Percentiles rank a stretch among this genome's conserved stretches.
phyloP scores from a whole-genome alignment of 2,329 filamentous ascomycete genomes.

The Coniosporium tulheliwenetii region DNA sequence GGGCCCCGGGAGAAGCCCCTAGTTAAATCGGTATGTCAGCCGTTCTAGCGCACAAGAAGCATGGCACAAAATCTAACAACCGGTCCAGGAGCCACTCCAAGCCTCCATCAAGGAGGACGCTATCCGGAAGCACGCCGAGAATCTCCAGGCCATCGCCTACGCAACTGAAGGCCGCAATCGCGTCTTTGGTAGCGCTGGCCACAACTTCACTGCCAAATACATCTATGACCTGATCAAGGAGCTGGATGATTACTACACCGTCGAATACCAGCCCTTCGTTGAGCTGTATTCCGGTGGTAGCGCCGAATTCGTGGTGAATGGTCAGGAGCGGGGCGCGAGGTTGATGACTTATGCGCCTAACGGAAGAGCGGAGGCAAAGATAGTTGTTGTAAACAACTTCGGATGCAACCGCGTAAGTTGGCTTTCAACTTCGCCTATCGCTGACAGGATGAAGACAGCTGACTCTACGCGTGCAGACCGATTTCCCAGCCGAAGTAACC shows the following conservation, averaged over 20 bases:
- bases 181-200: conserved; percentile 19
- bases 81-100: conserved; percentile 14
- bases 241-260: conserved; percentile 20
- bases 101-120: conserved; percentile 13
- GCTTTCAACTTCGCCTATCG: too few species aligned
- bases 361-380: conserved; percentile 11
- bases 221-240: conserved; percentile 11
- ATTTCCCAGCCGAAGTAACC: too few species aligned
- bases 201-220: conserved; percentile 22
- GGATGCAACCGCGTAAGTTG: too few species aligned
- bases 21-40: too few species aligned
- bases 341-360: conserved; percentile 10
- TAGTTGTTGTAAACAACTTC: conserved; percentile 13
- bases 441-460: too few species aligned
- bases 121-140: conserved; percentile 13
- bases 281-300: conserved; percentile 9
- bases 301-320: conserved; percentile 9
- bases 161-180: conserved; percentile 19
- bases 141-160: conserved; percentile 22
- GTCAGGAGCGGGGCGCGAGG: conserved; percentile 7
- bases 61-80: background rate
- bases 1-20: too few species aligned
- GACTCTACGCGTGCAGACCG: too few species aligned
- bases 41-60: too few species aligned
- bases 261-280: conserved; percentile 11